A percentile compares a stretch with the other conserved stretches of the same genome.
Evolutionary conservation across 768 basidiomycete genomes (phyloP).

Genomic region (Termitomyces sp.): DNA sequence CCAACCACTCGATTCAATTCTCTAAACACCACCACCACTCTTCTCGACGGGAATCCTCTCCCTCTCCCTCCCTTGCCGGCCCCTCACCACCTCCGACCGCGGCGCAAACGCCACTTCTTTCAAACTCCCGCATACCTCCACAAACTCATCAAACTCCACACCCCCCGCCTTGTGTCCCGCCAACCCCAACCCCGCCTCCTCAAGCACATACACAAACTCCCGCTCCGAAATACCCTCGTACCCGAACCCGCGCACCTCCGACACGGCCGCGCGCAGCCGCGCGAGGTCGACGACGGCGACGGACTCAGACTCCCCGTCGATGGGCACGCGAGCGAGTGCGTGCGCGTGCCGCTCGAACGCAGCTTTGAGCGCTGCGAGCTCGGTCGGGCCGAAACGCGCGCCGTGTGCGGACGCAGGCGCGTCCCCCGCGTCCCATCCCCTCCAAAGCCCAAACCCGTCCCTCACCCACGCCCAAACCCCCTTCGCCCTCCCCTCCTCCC

Average conservation of each 20-base stretch:
- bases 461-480: conserved; percentile 28
- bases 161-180: conserved; percentile 37
- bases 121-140: conserved; percentile 74
- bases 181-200: conserved; percentile 72
- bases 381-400: conserved; percentile 39
- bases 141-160: conserved; percentile 82
- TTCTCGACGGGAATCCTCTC: conserved; percentile 46
- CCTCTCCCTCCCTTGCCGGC: conserved; percentile 24
- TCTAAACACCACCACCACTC: conserved; percentile 49
- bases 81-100: too few relatives aligned
- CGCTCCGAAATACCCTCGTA: conserved; percentile 40
- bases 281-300: conserved; percentile 32
- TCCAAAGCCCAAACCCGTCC: conserved; percentile 24
- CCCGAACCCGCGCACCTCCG: conserved; percentile 51
- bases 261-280: conserved; percentile 37
- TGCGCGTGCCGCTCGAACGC: conserved; percentile 31
- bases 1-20: too few relatives aligned
- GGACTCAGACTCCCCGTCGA: conserved; percentile 23
- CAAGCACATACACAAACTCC: conserved; percentile 54
- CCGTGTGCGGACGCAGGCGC: conserved; percentile 19
- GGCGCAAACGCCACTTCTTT: conserved; percentile 57
- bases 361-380: conserved; percentile 32
- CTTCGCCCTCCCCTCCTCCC: conserved; percentile 34
- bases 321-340: conserved; percentile 8
- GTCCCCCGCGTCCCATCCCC: neutral